A percentile compares a stretch with the other conserved stretches of the same genome.
Evolutionary conservation across 768 basidiomycete genomes (phyloP).

Genomic region (Mycena vulgaris): DNA sequence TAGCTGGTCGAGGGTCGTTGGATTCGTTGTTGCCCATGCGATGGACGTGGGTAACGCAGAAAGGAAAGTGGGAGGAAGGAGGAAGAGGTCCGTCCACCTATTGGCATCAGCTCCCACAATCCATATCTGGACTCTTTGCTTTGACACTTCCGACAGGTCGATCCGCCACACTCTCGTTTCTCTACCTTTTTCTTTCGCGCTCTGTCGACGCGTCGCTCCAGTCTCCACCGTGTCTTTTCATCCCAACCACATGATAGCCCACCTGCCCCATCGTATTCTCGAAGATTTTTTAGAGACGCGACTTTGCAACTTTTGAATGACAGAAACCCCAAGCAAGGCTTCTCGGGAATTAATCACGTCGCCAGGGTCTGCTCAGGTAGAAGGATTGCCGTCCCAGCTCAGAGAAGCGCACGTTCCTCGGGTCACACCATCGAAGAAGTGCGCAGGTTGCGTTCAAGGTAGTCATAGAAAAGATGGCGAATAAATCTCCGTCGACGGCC

Average conservation of each 20-base stretch:
- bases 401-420: slow-evolving; percentile 22
- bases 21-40: slow-evolving; percentile 36
- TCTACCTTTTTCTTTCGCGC: neutral
- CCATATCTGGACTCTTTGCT: neutral
- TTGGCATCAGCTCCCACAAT: slow-evolving; percentile 1
- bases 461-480: neutral
- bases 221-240: neutral
- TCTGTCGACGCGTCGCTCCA: slow-evolving; percentile 17
- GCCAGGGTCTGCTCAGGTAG: slow-evolving; percentile 12
- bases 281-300: neutral
- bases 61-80: neutral
- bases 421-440: neutral
- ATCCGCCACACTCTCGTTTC: neutral
- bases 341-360: slow-evolving; percentile 32
- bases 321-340: slow-evolving; percentile 6
- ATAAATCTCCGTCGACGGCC: neutral
- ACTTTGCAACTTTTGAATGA: neutral
- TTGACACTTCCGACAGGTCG: slow-evolving; percentile 15
- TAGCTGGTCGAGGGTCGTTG: slow-evolving; percentile 15
- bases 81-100: neutral
- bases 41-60: slow-evolving; percentile 10
- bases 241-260: neutral
- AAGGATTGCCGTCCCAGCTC: neutral
- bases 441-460: neutral
- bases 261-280: neutral